Conservation (phyloP, 495 filamentous ascomycete genomes). For the Cercophora samala region DNA sequence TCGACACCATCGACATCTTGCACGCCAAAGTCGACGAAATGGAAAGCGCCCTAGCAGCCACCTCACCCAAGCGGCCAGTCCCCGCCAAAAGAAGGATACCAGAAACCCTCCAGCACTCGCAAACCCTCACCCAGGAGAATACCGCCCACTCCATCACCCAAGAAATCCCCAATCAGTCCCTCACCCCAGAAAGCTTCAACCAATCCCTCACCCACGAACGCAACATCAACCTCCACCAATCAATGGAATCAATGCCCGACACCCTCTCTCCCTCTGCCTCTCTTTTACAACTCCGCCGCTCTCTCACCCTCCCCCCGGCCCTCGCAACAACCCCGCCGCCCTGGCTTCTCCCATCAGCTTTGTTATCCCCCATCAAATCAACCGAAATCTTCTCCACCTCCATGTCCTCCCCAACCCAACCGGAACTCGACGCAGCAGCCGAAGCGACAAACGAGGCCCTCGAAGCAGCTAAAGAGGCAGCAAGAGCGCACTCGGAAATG, state of each 20-base stretch:
- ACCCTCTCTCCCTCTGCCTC: slow-evolving; percentile 10
- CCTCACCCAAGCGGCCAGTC: slow-evolving; percentile 1
- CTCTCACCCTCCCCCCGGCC: not conserved
- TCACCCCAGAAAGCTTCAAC: not conserved
- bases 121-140: not conserved
- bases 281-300: not conserved
- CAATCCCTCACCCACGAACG: not conserved
- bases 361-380: slow-evolving; percentile 7
- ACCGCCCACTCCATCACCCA: no score
- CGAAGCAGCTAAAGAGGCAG: slow-evolving; percentile 19
- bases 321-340: not conserved
- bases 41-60: slow-evolving; percentile 34
- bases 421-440: slow-evolving; percentile 19
- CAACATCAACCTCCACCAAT: not conserved
- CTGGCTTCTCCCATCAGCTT: slow-evolving; percentile 11
- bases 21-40: slow-evolving; percentile 47
- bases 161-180: not conserved
- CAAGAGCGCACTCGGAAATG: slow-evolving; percentile 21
- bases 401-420: not conserved
- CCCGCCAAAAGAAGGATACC: not conserved
- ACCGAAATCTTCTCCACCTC: slow-evolving; percentile 14
- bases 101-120: not conserved
- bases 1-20: slow-evolving; percentile 33
- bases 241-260: slow-evolving; percentile 7
- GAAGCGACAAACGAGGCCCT: slow-evolving; percentile 32